These are phyloP conservation scores for Periconia digitata DNA, from an alignment of 2,329 filamentous ascomycete species.

Conservation along the genomic window DNA sequence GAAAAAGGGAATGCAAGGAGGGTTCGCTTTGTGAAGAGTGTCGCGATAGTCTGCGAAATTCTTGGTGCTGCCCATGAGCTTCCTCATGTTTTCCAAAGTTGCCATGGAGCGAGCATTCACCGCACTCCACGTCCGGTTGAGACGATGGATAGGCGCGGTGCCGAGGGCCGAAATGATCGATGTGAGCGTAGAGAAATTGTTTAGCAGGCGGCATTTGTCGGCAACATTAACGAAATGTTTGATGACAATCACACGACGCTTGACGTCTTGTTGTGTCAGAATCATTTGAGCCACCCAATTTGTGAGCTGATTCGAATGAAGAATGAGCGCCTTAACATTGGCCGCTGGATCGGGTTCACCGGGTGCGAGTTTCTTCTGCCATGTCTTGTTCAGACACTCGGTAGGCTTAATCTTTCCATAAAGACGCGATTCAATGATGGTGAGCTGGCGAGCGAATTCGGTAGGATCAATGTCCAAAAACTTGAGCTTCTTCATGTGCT, in stretches of 20 bases:
- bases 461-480: slow-evolving; percentile 95
- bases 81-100: slow-evolving; percentile 86
- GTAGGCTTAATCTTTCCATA: slow-evolving; percentile 96
- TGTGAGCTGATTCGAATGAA: slow-evolving; percentile 97
- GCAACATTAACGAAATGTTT: slow-evolving; percentile 97
- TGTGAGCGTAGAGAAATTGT: slow-evolving; percentile 97
- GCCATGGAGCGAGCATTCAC: slow-evolving; percentile 82
- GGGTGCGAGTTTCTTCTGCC: slow-evolving; percentile 90
- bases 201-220: slow-evolving; percentile 92
- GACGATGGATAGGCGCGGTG: slow-evolving; percentile 90
- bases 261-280: slow-evolving; percentile 87
- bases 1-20: slow-evolving; percentile 97
- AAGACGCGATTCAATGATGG: slow-evolving; percentile 91
- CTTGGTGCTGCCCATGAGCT: slow-evolving; percentile 94
- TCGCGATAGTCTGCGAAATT: slow-evolving; percentile 98
- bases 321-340: slow-evolving; percentile 93
- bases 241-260: slow-evolving; percentile 94
- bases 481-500: slow-evolving; percentile 99
- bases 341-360: slow-evolving; percentile 82
- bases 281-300: slow-evolving; percentile 99
- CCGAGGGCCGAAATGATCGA: slow-evolving; percentile 96
- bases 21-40: slow-evolving; percentile 86
- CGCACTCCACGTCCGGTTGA: slow-evolving; percentile 92
- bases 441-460: slow-evolving; percentile 96
- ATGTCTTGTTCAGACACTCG: slow-evolving; percentile 97